A percentile compares a stretch with the other conserved stretches of the same genome.
phyloP scores from a whole-genome alignment of 306 rosid species.

The Potentilla sterilis region DNA sequence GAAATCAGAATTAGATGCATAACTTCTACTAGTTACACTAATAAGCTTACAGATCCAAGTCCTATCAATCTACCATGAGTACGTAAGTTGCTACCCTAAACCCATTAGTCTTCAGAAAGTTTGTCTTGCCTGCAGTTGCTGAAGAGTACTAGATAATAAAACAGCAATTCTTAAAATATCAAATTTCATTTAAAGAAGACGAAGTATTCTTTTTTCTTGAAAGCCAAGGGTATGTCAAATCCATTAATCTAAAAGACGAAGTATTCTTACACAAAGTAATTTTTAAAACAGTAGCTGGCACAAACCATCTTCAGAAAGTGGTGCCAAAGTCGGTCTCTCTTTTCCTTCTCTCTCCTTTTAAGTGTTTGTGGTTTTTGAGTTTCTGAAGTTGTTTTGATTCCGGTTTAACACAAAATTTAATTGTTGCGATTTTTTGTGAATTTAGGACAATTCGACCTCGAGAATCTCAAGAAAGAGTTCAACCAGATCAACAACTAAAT shows the following conservation, averaged over 20 bases:
- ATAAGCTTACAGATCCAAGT: background rate
- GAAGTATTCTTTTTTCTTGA: too few relatives aligned
- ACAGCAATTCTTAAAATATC: too few relatives aligned
- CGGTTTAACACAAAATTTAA: background rate
- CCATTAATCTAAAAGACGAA: background rate
- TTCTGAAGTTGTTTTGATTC: background rate
- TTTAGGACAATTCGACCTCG: conserved; percentile 52
- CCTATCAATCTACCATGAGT: background rate
- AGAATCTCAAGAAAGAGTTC: conserved; percentile 62
- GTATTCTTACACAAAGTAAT: background rate
- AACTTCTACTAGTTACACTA: background rate
- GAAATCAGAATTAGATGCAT: background rate
- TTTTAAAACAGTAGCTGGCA: background rate
- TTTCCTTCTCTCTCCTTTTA: background rate
- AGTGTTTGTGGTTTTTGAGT: background rate
- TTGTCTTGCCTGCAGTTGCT: background rate
- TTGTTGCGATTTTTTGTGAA: background rate
- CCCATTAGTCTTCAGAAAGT: background rate
- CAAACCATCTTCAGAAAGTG: conserved; percentile 23
- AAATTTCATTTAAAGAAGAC: too few relatives aligned
- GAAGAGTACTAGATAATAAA: background rate
- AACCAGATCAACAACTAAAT: conserved; percentile 72
- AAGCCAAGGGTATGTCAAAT: too few relatives aligned
- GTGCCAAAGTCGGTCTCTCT: conserved; percentile 52
- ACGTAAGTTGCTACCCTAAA: background rate